Evolutionary conservation across 768 basidiomycete species (phyloP), one percentile per base, ranked within the genome.

Genomic region (Harrya chromipes): DNA sequence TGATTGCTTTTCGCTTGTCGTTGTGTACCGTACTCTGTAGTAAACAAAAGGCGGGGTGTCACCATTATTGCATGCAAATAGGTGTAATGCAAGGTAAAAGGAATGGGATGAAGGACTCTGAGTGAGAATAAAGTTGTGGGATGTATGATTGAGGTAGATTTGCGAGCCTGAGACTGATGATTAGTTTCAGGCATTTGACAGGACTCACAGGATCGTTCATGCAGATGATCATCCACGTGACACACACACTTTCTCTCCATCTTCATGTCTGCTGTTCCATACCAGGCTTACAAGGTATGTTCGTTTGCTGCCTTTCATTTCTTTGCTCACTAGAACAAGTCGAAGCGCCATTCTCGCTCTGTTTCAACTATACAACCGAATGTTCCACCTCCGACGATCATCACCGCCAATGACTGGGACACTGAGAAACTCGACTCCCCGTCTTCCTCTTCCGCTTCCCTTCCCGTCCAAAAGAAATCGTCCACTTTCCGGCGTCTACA

Each of bases 401-500:
- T 10, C 26, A 10, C 29, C 2, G 29, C 11, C 29, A 17, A 59
- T 55, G 37, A 58, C 55, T 40, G 61, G 55, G 53, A 61, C 37
- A 44, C 53, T 0, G 64, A 66, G 55, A 70, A 63, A 26, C 26
- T 26, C 23, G 23, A 23, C 6, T 26, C 26, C 26, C 26, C 26
- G 5, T 26, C 26, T 5, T 26, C 26, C 4, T 26, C 26, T 26
- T 26, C 26, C 26, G 26, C 8, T 6, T 26, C 26, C 26, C 26
- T 26, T 26, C 26, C 35, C 20, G 16, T 54, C 20, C 42, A 49
- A 0, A 60, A 45, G 40, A 80, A 72, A 53, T 57, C 71, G 3
- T 77, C 82, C 1, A 81, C 79, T 0, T 81, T 83, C 61, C 74
- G 82, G 23, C 79, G 74, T 41, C 58, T 83, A 17, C 77, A 77